Base-by-base conservation (phyloP, 805 yeast species). In the Blastobotrys chiropterorum region DNA sequence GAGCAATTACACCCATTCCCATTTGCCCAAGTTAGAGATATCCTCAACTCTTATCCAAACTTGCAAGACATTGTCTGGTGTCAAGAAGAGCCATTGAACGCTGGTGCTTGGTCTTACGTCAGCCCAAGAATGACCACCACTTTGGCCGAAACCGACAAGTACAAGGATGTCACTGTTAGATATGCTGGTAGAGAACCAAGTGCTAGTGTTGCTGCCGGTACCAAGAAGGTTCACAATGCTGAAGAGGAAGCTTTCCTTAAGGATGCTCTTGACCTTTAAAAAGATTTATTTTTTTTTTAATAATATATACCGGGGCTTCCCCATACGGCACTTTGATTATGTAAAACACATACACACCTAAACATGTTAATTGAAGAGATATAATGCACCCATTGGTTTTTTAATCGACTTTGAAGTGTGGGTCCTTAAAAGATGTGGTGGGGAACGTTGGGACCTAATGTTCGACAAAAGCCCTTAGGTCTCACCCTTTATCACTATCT, bases 1-100 rank as follows among this genome's bases (percentile, higher is more conserved):
- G 99, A 94, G 75, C 98, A 94, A 77, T 68, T 90, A 65, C 97
- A 94, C 68, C 99, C 99, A 72, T 94, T 94, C 97, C 99, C 99
- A 72, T 94, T 76, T 74, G 90, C 94, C 52, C 97, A 88, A 76
- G 73, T 94, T 63, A 85, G 88, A 67, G 97, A 92, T 61, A 74
- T 88, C 22, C 74, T 94, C 63, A 76, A 86, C 72, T 69, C 82
- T 46, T 94, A 85, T 77, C 89, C 95, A 65, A 82, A 82, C 69
- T 68, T 85, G 56, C 83, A 86, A 70, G 99, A 94, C 69, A 74
- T 94, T 60, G 95, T 90, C 46, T 94, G 90, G 92, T 86, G 95
- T 73, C 99, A 94, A 77, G 99, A 94, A 75, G 99, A 94, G 79
- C 98, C 98, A 64, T 78, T 94, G 74, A 94, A 94, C 77, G 92